Evolutionary conservation across 345 rosid genomes (phyloP).

Genomic region (Adansonia digitata): DNA sequence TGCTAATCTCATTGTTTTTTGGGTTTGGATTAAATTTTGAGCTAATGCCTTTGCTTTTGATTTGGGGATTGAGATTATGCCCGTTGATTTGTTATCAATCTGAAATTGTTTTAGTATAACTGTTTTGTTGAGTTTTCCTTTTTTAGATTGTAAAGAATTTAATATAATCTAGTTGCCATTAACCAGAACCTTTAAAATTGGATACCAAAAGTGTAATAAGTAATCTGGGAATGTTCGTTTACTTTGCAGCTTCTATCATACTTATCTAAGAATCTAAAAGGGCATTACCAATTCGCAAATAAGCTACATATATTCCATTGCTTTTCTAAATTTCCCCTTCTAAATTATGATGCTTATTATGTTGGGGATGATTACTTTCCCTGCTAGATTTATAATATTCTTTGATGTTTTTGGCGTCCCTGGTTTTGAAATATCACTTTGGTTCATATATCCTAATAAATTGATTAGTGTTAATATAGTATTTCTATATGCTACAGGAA

Average conservation of each 20-base stretch:
- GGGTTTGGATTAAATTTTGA: background rate
- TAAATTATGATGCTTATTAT: background rate
- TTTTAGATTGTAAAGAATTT: background rate
- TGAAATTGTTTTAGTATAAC: background rate
- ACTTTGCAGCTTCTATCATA: background rate
- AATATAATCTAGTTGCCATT: background rate
- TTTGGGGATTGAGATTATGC: conserved; percentile 3
- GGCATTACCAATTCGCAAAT: background rate
- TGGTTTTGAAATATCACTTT: background rate
- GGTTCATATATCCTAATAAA: background rate
- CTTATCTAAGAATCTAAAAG: conserved; percentile 8
- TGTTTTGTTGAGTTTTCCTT: background rate
- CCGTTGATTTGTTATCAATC: background rate
- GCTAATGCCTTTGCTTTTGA: background rate
- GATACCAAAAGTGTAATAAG: background rate
- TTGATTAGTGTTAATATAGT: background rate
- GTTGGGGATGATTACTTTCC: background rate
- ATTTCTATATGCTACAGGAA: conserved; percentile 49
- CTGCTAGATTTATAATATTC: background rate
- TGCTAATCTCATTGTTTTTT: background rate
- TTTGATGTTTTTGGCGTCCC: background rate
- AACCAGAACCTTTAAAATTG: background rate
- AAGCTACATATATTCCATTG: conserved; percentile 3
- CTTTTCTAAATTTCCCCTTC: background rate
- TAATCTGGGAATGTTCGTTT: conserved; percentile 7